Base-by-base conservation (phyloP, 495 filamentous ascomycete species). In the Penicillium dipodomyicola region DNA sequence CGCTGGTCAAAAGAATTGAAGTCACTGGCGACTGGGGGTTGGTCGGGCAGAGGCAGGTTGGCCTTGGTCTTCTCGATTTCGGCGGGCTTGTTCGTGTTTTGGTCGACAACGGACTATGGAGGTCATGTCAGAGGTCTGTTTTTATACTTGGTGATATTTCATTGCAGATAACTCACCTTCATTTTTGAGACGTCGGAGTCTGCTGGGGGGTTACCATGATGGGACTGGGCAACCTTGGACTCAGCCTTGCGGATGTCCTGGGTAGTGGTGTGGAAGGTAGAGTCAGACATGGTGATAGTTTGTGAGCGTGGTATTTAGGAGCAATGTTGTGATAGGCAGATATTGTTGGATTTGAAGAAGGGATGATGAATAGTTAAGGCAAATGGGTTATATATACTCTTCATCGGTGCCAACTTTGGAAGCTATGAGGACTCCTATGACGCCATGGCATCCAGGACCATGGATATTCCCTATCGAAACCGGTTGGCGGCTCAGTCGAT, bases 21-120 rank as follows among this genome's bases (percentile, higher is more conserved):
- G 72, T 89, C 90, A 15, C 87, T 87, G 17, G 83, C 70, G 12
- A 74, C 72, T 0, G 90, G 89, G 5, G 90, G 89, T 37, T 91
- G 73, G 2, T 93, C 87, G 9, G 90, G 90, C 45, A 93, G 80
- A 30, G 88, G 89, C 20, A 95, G 84, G 72, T 90, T 89, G 64
- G 84, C 69, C 70, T 84, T 76, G 65, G 72, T 75, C 64, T 87
- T 69, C 19, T 85, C 84, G 60, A 91, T 86, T 71, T 86, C 73
- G 40, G 83, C 71, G 51, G 74, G 63, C 69, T 91, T 91, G 75
- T 77, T 49, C 55, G 68, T 75, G 62, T 72, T 75, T 44, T 77
- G 56, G 56, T 77, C 73, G 58, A 82, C 53, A 49, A 78, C 61
- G 20, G 79, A 82, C 81, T 83, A 48, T 23, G 50, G 8, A 25